These are phyloP conservation scores for Anisogramma anomala DNA, from an alignment of 2,329 filamentous ascomycete genomes.

Conservation along the genomic window DNA sequence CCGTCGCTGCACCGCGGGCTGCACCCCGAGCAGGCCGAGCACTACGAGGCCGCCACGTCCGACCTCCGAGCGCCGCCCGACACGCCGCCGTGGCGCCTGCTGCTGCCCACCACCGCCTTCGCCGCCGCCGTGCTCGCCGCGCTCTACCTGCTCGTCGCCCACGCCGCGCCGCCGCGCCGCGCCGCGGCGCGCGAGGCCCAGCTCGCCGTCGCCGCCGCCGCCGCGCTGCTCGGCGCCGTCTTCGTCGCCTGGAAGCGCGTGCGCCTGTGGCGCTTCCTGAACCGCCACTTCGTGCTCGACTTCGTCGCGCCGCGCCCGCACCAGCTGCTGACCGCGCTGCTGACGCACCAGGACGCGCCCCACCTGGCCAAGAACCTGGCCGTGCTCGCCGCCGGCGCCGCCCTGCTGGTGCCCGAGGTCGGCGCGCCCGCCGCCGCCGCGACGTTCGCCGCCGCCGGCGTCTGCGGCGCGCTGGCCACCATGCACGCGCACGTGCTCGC, in stretches of 20 bases:
- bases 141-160: slow-evolving; percentile 32
- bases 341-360: slow-evolving; percentile 53
- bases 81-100: slow-evolving; percentile 39
- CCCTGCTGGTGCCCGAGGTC: slow-evolving; percentile 50
- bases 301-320: slow-evolving; percentile 53
- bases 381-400: slow-evolving; percentile 54
- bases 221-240: slow-evolving; percentile 47
- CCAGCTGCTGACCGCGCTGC: slow-evolving; percentile 50
- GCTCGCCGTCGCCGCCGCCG: slow-evolving; percentile 51
- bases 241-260: slow-evolving; percentile 52
- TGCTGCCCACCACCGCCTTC: slow-evolving; percentile 42
- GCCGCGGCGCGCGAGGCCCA: slow-evolving; percentile 37
- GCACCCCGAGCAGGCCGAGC: slow-evolving; percentile 28
- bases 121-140: slow-evolving; percentile 32
- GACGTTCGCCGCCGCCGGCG: slow-evolving; percentile 51
- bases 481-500: slow-evolving; percentile 41
- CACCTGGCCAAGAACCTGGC: slow-evolving; percentile 57
- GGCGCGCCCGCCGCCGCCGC: slow-evolving; percentile 58
- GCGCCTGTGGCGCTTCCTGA: slow-evolving; percentile 53
- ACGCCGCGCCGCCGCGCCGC: not conserved
- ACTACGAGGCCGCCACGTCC: slow-evolving; percentile 35
- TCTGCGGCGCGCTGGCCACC: slow-evolving; percentile 46
- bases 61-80: slow-evolving; percentile 40
- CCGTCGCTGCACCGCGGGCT: slow-evolving; percentile 3
- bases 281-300: slow-evolving; percentile 55